Base-by-base conservation (phyloP, 1,284 basidiomycete genomes). In the Irpex rosettiformis region DNA sequence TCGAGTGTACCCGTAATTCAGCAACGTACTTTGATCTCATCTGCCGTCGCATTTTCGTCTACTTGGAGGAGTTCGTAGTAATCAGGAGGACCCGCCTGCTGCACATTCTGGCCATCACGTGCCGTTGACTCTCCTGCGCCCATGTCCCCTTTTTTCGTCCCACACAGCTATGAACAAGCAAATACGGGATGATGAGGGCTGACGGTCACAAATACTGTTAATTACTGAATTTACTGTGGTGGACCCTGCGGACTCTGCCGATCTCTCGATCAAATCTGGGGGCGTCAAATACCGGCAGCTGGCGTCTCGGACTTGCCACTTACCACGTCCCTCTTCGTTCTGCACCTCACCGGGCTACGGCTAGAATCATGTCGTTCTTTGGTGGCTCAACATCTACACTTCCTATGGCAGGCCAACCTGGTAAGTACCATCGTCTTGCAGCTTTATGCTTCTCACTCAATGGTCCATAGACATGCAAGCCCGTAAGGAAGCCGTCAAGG, bases 1-100 rank as follows among this genome's bases (percentile, higher is more conserved):
- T 27, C 22, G 24, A 37, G 2, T 40, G 53, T 43, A 30, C 54
- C 16, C 40, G 43, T 49, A 37, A 52, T 11, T 28, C 51, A 28
- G 16, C 47, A 30, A 70, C 77, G 54, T 56, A 86, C 94, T 80
- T 89, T 94, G 75, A 96, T 96, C 67, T 96, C 93, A 47, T 94
- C 93, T n/a, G 78, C 70, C 0, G 88, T 88, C 3, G 93, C 93
- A 58, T 85, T 82, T 67, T 94, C 91, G 47, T 86, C 84, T 0
- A 96, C 83, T 57, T 86, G 85, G 2, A 96, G 78, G 8, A 96
- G 79, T 58, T 88, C 77, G 69, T 96, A 96, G 72, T 94, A 96
- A 70, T 94, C 88, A 8, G 76, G 71, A 28, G 74, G 67, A 11
- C 72, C 71, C 1, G 70, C 59, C 1, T 67, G 62, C 0, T 70